phyloP scores from a whole-genome alignment of 2,329 filamentous ascomycete genomes.

The Pseudopyricularia cyperi region DNA sequence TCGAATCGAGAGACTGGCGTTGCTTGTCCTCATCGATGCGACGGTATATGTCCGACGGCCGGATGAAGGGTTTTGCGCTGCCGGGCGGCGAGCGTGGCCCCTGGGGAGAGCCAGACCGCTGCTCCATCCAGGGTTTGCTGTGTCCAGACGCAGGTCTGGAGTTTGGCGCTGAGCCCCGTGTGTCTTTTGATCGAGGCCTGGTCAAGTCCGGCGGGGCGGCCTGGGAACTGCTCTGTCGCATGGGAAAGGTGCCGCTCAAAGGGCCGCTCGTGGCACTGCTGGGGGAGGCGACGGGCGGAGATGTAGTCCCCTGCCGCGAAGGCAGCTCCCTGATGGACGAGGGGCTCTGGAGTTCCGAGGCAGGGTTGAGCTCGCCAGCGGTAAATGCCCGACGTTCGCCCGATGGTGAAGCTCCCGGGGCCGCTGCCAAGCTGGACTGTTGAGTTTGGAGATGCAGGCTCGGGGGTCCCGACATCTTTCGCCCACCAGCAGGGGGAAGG shows the following conservation, averaged over 20 bases:
- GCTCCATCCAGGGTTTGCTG: slow-evolving; percentile 18
- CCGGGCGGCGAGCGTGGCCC: slow-evolving; percentile 20
- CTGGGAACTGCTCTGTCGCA: slow-evolving; percentile 46
- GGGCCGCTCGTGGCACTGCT: slow-evolving; percentile 7
- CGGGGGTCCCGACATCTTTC: slow-evolving; percentile 6
- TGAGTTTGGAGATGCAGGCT: slow-evolving; percentile 11
- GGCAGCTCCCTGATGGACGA: background rate
- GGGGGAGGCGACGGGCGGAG: background rate
- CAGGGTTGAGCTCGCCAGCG: background rate
- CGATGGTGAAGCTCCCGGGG: background rate
- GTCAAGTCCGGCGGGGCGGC: slow-evolving; percentile 15
- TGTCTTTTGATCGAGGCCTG: slow-evolving; percentile 1
- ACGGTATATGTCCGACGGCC: slow-evolving; percentile 67
- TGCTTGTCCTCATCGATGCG: slow-evolving; percentile 54
- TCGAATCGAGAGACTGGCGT: slow-evolving; percentile 41
- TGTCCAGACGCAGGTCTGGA: slow-evolving; percentile 17
- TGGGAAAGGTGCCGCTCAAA: slow-evolving; percentile 31
- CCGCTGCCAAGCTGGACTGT: background rate
- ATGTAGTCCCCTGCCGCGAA: slow-evolving; percentile 1
- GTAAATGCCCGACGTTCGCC: background rate
- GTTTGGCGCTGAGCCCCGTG: background rate
- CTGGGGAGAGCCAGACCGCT: slow-evolving; percentile 25
- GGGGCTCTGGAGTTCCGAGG: background rate
- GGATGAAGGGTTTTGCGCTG: slow-evolving; percentile 47
- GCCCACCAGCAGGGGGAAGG: background rate